Base-by-base conservation (phyloP, 2,329 filamentous ascomycete species). In the Penicillium sp. region DNA sequence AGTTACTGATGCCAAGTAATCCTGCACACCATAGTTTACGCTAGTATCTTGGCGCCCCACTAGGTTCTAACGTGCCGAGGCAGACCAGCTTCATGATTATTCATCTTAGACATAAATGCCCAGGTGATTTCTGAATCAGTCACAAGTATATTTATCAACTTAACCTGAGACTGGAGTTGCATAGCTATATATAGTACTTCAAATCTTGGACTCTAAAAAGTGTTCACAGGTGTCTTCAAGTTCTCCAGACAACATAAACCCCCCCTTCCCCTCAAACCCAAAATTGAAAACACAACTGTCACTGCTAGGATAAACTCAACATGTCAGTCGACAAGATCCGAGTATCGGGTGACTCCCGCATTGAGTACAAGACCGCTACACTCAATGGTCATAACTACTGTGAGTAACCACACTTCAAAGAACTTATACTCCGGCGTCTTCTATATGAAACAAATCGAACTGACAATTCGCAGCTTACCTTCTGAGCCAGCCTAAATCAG, bases 341-440 rank as follows among this genome's bases (percentile, higher is more conserved):
- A 48, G 78, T 80, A 19, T 81, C 81, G 38, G 80, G 83, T 58
- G 90, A 93, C 76, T 68, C 84, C 33, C 83, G 89, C 59, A 81
- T 91, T 65, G 77, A 85, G 66, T 82, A 86, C 69, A 81, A 84
- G 65, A 85, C 81, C 53, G 82, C 84, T 40, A 75, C 78, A 50
- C 77, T 92, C 55, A 86, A 88, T 62, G 88, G 87, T 61, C 82
- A 83, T 65, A 89, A 79, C 33, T 96, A 94, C 76, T 84, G 80
- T 80, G 64, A 57, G 74, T 66, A 50, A 12, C 31, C 45, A 9
- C 25, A 26, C 43, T 37, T 4, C 31, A n/a, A 37, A 17, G 25
- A 16, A 17, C 8, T 17, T 26, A 9, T 16, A 35, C 14, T 25
- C 5, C 14, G 4, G 19, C 9, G 12, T 5, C 6, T 10, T 14